Evolutionary conservation across 208 protist genomes (phyloP).

Genomic region (Vickermania ingenoplastis): DNA sequence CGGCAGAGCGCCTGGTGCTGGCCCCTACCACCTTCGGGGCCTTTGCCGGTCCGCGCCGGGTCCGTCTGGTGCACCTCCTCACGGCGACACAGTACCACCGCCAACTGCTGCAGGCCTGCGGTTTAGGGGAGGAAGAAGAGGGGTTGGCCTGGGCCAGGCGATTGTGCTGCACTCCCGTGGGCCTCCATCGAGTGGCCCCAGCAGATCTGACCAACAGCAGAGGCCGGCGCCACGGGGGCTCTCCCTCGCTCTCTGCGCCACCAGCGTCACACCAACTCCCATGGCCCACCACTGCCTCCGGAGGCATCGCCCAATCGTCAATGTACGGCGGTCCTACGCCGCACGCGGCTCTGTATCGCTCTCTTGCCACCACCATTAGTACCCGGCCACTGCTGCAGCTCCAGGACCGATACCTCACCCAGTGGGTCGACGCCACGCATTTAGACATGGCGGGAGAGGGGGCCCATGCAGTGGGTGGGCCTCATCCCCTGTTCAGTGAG

Average conservation of each 20-base stretch:
- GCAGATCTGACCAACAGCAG: not conserved
- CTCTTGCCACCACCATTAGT: not conserved
- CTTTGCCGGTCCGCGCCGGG: not conserved
- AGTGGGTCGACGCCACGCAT: constrained; percentile 15
- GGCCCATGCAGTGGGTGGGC: too few relatives aligned
- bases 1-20: not conserved
- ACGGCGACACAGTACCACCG: not conserved
- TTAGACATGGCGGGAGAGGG: too few relatives aligned
- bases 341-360: not conserved
- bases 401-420: constrained; percentile 3
- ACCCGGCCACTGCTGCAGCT: not conserved
- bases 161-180: too few relatives aligned
- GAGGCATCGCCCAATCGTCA: too few relatives aligned
- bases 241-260: not conserved
- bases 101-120: not conserved
- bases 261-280: too few relatives aligned
- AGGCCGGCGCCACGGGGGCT: not conserved
- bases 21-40: not conserved
- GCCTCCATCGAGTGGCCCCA: not conserved
- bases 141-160: too few relatives aligned
- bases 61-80: not conserved
- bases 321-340: not conserved
- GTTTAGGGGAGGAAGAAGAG: not conserved
- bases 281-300: too few relatives aligned
- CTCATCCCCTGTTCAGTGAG: too few relatives aligned